These are phyloP conservation scores for Carex myosuroides DNA, from an alignment of 176 grass and related monocot genomes.

Conservation along the genomic window DNA sequence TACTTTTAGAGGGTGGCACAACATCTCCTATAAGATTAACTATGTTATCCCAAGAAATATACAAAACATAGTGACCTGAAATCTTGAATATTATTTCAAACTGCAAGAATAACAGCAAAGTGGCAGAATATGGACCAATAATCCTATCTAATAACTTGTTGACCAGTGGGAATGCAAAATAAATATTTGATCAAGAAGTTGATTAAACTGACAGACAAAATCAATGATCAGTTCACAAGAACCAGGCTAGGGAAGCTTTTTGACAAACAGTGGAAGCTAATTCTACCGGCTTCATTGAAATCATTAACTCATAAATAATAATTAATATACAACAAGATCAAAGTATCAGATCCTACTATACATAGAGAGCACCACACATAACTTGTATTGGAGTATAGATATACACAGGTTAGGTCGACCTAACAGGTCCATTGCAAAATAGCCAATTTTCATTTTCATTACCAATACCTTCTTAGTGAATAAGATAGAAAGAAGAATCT, in stretches of 20 bases:
- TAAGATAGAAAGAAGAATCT: neutral
- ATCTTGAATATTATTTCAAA: constrained; percentile 14
- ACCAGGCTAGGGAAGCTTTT: neutral
- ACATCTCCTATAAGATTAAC: constrained; percentile 39
- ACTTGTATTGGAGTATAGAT: neutral
- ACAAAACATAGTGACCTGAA: neutral
- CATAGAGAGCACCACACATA: neutral
- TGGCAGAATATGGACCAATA: neutral
- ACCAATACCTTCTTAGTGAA: neutral
- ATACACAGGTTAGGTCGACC: neutral
- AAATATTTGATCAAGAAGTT: neutral
- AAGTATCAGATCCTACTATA: neutral
- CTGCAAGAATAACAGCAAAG: neutral
- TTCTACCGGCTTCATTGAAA: neutral
- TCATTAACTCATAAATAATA: neutral
- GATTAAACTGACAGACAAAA: neutral
- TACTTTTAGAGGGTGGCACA: constrained; percentile 26
- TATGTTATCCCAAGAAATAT: neutral
- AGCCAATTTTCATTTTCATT: neutral
- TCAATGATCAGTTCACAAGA: neutral
- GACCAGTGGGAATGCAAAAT: neutral
- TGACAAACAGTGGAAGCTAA: neutral
- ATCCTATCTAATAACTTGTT: neutral
- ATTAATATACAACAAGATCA: neutral
- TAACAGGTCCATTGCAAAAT: neutral